Conservation (phyloP, 176 grass and related monocot genomes). For the Panicum miliaceum region DNA sequence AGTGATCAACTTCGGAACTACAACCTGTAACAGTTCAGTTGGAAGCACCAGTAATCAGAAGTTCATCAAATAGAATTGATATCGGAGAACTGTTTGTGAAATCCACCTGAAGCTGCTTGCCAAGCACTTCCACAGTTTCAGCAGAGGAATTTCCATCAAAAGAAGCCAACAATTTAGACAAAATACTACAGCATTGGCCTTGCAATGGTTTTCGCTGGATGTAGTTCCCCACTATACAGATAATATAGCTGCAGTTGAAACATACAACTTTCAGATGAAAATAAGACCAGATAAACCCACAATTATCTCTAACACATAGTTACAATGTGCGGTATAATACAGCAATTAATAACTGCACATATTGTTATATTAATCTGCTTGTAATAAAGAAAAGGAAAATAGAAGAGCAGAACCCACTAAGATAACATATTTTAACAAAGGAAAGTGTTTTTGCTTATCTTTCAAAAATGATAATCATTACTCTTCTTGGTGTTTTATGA, state of each 20-base stretch:
- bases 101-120: conserved; percentile 89
- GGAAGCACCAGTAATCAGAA: conserved; percentile 5
- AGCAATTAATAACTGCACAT: conserved; percentile 18
- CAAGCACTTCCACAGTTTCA: conserved; percentile 68
- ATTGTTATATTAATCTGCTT: background rate
- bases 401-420: background rate
- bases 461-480: conserved; percentile 11
- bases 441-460: background rate
- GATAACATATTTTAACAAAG: background rate
- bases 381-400: background rate
- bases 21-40: conserved; percentile 58
- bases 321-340: conserved; percentile 11
- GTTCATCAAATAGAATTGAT: background rate
- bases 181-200: conserved; percentile 78
- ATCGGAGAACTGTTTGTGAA: conserved; percentile 25
- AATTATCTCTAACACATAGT: conserved; percentile 3
- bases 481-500: background rate
- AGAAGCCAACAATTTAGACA: conserved; percentile 72
- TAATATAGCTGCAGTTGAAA: conserved; percentile 82
- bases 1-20: conserved; percentile 84
- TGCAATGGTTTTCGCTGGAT: conserved; percentile 65
- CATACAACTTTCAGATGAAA: conserved; percentile 26
- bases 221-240: conserved; percentile 78
- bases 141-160: conserved; percentile 59
- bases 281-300: conserved; percentile 21